Evolutionary conservation across 768 basidiomycete species (phyloP), one percentile per base, ranked within the genome.

Genomic region (Kwoniella mangroviensis): DNA sequence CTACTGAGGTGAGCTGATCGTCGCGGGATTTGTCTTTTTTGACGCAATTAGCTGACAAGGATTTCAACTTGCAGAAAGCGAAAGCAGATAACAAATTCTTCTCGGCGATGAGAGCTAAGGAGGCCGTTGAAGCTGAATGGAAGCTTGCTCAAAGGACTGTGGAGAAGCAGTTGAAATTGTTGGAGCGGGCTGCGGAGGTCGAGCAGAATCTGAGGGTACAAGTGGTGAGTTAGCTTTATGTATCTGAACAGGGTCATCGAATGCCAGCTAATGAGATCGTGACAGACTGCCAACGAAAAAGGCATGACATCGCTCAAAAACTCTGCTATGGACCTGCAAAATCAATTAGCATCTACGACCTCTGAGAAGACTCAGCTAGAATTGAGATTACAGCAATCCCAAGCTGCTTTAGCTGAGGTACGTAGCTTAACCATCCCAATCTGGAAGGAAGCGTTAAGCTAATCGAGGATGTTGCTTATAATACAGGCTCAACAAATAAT

Each of bases 11-110:
- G 62, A 63, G 88, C 85, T 49, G 6, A 28, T 28, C 26, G 4
- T 28, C 26, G 26, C 4, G 26, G 26, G n/a, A n/a, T n/a, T n/a
- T n/a, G n/a, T n/a, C n/a, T n/a, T 54, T 0, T 9, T 9, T 15
- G 17, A 9, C 1, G 24, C 42, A 9, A 4, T 22, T 9, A 55
- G 65, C 68, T 70, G 53, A 70, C 28, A 40, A 11, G 17, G 11
- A 13, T 49, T 0, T 4, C n/a, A 6, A 22, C 17, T 22, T 2
- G 41, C 83, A 98, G 93, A 93, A 92, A 90, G 92, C 93, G 10
- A 98, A 96, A 84, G 89, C 92, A 17, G 95, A 98, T 69, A 96
- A 94, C 85, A 98, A 95, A 82, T 98, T 89, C 80, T 98, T 90
- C 79, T 88, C 92, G 19, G 90, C 90, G 2, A 92, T 96, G 90